Base-by-base conservation (phyloP, 1,284 basidiomycete species). In the Malassezia pachydermatis region DNA sequence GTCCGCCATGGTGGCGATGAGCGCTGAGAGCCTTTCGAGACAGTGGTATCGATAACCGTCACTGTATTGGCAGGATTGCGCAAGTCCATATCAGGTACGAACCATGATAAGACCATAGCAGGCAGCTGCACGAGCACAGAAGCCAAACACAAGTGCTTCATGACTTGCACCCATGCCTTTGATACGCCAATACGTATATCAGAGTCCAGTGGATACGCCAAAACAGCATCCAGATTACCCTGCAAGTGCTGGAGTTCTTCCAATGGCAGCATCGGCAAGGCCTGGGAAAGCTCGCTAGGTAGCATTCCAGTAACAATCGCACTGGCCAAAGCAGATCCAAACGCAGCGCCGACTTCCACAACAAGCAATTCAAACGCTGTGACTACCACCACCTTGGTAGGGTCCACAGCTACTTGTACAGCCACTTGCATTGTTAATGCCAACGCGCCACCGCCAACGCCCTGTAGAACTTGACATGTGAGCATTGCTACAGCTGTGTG, bases 321-420 rank as follows among this genome's bases (percentile, higher is more conserved):
- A 1, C 65, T 60, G 6, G 70, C 76, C 25, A 82, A 76, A 6
- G 82, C 82, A 22, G 75, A 78, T n/a, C 84, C 84, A 16, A 84
- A 76, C 1, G 79, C 79, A 16, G 81, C 81, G 37, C 84, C 85
- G 53, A 86, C 81, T 70, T 88, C 84, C 9, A 83, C 82, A 60
- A 84, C 78, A 30, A 89, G 77, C 27, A 88, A 75, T 13, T 88
- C 80, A 55, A 88, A 76, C 0, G 87, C 86, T 4, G 84, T 88
- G 45, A 83, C 83, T 58, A 83, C 81, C 0, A 84, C 86, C 17
- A 88, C 81, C 59, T 88, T 84, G 22, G 66, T 58, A 65, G 86
- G 85, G 0, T 80, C 75, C 2, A 87, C 85, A 9, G 80, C 76
- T 3, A 84, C 84, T 70, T 89, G 87, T 0, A 84, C 81, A 30